These are phyloP conservation scores for Phytophthora cactorum DNA, from an alignment of 352 stramenopile species.

Conservation along the genomic window DNA sequence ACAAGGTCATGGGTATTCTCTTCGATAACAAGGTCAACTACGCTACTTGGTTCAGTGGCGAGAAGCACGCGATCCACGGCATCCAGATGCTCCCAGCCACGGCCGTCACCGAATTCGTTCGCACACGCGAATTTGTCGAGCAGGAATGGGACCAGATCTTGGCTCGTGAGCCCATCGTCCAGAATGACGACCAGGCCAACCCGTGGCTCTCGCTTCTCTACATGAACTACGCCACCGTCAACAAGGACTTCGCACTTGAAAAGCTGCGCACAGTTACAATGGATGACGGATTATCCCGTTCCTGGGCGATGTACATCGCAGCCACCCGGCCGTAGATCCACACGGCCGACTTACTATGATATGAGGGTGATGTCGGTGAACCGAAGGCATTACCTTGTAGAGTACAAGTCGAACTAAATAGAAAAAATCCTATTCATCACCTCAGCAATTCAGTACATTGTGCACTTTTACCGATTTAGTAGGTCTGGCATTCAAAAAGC, in stretches of 20 bases:
- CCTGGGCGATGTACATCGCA: constrained; percentile 83
- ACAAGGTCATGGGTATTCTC: constrained; percentile 77
- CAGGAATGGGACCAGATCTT: constrained; percentile 64
- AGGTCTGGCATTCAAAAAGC: background rate
- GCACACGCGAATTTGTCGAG: constrained; percentile 53
- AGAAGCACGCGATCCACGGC: constrained; percentile 79
- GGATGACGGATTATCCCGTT: constrained; percentile 77
- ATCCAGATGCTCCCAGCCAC: constrained; percentile 83
- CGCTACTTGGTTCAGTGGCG: constrained; percentile 72
- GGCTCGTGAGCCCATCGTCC: constrained; percentile 43
- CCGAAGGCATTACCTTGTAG: constrained; percentile 18
- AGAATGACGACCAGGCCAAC: constrained; percentile 49
- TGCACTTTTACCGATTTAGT: background rate
- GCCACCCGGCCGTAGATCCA: constrained; percentile 42
- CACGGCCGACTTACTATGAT: constrained; percentile 21
- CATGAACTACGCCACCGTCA: constrained; percentile 78
- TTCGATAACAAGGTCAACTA: constrained; percentile 84
- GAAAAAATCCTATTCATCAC: constrained; percentile 8
- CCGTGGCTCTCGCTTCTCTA: constrained; percentile 83
- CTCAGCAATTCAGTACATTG: background rate
- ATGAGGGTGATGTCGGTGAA: constrained; percentile 16
- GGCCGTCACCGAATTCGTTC: constrained; percentile 63
- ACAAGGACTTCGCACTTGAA: constrained; percentile 51
- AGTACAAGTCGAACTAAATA: constrained; percentile 33
- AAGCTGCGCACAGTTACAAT: constrained; percentile 67